These are phyloP conservation scores for Apiospora pterosperma DNA, from an alignment of 2,329 filamentous ascomycete genomes.

Conservation along the genomic window DNA sequence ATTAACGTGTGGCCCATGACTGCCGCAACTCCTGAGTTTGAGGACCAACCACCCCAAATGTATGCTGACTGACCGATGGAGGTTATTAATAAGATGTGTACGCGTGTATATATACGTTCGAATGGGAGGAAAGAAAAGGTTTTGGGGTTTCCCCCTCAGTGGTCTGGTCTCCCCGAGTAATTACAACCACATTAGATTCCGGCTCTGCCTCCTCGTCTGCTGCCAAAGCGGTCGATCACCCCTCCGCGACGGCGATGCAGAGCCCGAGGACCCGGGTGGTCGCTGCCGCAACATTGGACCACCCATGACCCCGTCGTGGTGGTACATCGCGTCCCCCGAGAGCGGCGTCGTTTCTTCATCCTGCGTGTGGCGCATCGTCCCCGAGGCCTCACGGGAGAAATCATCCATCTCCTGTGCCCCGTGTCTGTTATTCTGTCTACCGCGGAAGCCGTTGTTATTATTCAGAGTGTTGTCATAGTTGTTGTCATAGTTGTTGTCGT, in stretches of 20 bases:
- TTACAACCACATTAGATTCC: slow-evolving; percentile 47
- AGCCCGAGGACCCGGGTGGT: background rate
- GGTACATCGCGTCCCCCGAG: slow-evolving; percentile 17
- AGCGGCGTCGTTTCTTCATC: slow-evolving; percentile 32
- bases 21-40: background rate
- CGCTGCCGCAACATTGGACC: background rate
- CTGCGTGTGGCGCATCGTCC: slow-evolving; percentile 33
- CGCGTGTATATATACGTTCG: background rate
- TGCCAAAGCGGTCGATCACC: slow-evolving; percentile 48
- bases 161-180: background rate
- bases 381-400: slow-evolving; percentile 39
- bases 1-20: background rate
- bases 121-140: background rate
- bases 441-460: slow-evolving; percentile 8
- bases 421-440: slow-evolving; percentile 14
- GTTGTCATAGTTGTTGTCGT: background rate
- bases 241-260: slow-evolving; percentile 12
- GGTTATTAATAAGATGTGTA: no score
- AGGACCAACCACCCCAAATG: background rate
- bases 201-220: slow-evolving; percentile 46
- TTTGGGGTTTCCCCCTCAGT: background rate
- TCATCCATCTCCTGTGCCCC: slow-evolving; percentile 39
- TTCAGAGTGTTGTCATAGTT: background rate
- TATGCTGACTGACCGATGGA: no score
- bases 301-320: background rate